A percentile compares a stretch with the other conserved stretches of the same genome.
phyloP scores from a whole-genome alignment of 352 stramenopile genomes.

The Hyaloperonospora brassicae region DNA sequence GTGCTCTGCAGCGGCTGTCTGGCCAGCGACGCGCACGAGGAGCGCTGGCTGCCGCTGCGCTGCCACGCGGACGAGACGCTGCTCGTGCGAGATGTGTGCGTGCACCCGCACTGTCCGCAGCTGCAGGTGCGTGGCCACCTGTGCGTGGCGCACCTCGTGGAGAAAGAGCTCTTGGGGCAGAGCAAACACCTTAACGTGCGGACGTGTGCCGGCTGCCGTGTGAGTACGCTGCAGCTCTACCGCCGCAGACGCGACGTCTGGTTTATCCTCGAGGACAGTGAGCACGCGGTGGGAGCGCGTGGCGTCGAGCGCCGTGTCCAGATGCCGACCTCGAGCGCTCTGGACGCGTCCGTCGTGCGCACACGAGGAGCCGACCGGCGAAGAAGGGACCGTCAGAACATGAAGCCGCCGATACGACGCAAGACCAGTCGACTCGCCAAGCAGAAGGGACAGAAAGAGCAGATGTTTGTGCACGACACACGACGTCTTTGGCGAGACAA shows the following conservation, averaged over 20 bases:
- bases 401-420: slow-evolving; percentile 7
- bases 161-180: slow-evolving; percentile 47
- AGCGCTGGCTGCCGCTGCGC: slow-evolving; percentile 25
- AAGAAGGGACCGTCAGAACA: background rate
- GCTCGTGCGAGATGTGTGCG: slow-evolving; percentile 56
- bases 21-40: slow-evolving; percentile 24
- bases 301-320: slow-evolving; percentile 33
- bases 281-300: slow-evolving; percentile 9
- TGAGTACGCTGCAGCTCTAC: slow-evolving; percentile 42
- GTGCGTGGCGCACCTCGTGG: slow-evolving; percentile 38
- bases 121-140: slow-evolving; percentile 51
- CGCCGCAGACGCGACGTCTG: slow-evolving; percentile 40
- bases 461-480: slow-evolving; percentile 47
- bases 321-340: slow-evolving; percentile 1
- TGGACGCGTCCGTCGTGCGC: background rate
- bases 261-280: slow-evolving; percentile 42
- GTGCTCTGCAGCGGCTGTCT: slow-evolving; percentile 53
- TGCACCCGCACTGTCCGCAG: slow-evolving; percentile 33
- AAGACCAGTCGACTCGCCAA: slow-evolving; percentile 27
- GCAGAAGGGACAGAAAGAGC: slow-evolving; percentile 37
- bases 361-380: too few relatives aligned
- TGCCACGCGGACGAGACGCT: slow-evolving; percentile 27
- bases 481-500: slow-evolving; percentile 64
- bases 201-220: slow-evolving; percentile 41
- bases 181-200: slow-evolving; percentile 31